Conservation (phyloP, 148 eudicot genomes). For the Gaultheria prostrata region DNA sequence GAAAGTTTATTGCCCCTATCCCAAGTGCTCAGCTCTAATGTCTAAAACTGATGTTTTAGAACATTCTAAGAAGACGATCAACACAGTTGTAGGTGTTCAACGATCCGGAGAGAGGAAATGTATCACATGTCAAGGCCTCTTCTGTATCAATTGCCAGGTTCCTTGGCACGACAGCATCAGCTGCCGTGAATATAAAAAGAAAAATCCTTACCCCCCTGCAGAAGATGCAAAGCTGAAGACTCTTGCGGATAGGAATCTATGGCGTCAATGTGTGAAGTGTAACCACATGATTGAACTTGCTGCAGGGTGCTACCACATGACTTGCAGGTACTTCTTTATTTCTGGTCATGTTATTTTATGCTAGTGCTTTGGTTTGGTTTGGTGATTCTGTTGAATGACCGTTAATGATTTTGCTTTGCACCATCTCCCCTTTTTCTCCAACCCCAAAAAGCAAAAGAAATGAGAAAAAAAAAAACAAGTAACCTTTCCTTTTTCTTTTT, state of each 20-base stretch:
- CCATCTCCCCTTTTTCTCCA: background rate
- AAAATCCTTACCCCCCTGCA: conserved; percentile 36
- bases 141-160: conserved; percentile 68
- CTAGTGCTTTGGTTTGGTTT: background rate
- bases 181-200: conserved; percentile 45
- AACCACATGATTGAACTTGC: conserved; percentile 81
- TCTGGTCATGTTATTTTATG: background rate
- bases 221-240: conserved; percentile 58
- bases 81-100: conserved; percentile 4
- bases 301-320: conserved; percentile 83
- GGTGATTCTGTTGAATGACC: background rate
- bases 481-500: background rate
- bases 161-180: conserved; percentile 62
- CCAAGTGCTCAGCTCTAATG: conserved; percentile 80
- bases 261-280: conserved; percentile 85
- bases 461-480: background rate
- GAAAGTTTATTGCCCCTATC: conserved; percentile 76
- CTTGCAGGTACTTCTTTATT: conserved; percentile 59
- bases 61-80: conserved; percentile 21
- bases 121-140: conserved; percentile 41
- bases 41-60: conserved; percentile 52
- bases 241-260: conserved; percentile 49
- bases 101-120: conserved; percentile 51
- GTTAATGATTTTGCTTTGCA: conserved; percentile 2
- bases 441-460: background rate